Evolutionary conservation across 495 filamentous ascomycete species (phyloP), one percentile per base, ranked within the genome.

Genomic region (Penicillium atrosanguineum): DNA sequence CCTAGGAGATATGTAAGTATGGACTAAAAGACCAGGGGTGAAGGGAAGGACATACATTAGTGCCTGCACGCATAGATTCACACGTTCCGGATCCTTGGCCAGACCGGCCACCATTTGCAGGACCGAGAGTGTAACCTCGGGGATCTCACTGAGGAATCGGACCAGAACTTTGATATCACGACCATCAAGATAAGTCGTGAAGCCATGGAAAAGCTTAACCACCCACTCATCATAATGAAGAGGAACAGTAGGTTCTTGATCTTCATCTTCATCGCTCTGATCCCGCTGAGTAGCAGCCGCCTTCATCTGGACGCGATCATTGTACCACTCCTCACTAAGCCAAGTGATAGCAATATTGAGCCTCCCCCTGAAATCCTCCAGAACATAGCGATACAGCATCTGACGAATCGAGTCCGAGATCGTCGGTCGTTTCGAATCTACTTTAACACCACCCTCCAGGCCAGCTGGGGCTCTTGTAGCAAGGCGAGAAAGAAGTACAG

Each of bases 251-350:
- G 63, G 43, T 11, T 71, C 63, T 6, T 49, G 48, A 15, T 78
- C 68, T 0, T 78, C 70, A n/a, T 65, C 61, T 4, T 73, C 72
- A 8, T 64, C 59, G 19, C 74, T 73, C 20, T 66, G 63, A 7
- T 64, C 60, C 18, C 74, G 73, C 19, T 66, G 63, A 7, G 62
- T 53, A 7, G 70, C 62, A 41, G 76, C 72, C 42, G 63, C 60
- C 34, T 69, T 64, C 68, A 79, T 71, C 53, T 82, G 80, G 21
- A 96, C 69, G 37, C 82, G 82, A 67, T 96, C 95, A 63, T 90
- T 94, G 71, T 95, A 97, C 93, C 93, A 99, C 70, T 99, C 94
- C 69, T 99, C 94, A 61, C 87, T 92, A 23, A 97, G 76, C 94
- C 94, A 99, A 16, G 85, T 81, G 48, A 96, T 86, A 3, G 89